Evolutionary conservation across 495 filamentous ascomycete genomes (phyloP).

Genomic region (Daldinia childiae): DNA sequence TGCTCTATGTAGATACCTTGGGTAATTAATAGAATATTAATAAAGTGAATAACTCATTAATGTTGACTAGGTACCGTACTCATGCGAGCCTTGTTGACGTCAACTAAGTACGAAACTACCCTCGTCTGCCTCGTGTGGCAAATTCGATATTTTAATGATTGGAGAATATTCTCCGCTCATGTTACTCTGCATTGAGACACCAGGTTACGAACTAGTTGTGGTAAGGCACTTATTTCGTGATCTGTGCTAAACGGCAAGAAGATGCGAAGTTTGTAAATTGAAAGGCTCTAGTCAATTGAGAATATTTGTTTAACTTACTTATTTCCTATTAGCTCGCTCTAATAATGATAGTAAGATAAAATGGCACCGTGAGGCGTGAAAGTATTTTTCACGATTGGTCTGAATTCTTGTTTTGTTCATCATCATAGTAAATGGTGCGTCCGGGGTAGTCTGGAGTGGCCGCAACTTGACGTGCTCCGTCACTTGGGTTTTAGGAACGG

Average conservation of each 20-base stretch:
- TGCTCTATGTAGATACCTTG: not conserved
- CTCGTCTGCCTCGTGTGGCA: no score
- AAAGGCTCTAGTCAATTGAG: not conserved
- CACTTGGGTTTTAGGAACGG: not conserved
- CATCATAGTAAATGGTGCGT: not conserved
- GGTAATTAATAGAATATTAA: not conserved
- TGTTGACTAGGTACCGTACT: not conserved
- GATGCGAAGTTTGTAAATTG: not conserved
- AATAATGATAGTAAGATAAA: not conserved
- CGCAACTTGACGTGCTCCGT: not conserved
- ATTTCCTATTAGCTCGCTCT: not conserved
- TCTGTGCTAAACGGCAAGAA: not conserved
- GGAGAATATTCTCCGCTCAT: not conserved
- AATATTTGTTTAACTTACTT: no score
- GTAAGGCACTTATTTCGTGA: not conserved
- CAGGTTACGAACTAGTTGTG: not conserved
- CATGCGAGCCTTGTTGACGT: not conserved
- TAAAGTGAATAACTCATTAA: not conserved
- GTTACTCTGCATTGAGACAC: not conserved
- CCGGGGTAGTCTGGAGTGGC: not conserved
- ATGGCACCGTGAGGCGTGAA: not conserved
- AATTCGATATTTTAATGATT: not conserved
- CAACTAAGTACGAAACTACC: no score
- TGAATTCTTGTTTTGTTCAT: not conserved
- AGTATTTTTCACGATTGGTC: not conserved